Conservation (phyloP, 1,284 basidiomycete genomes). For the Microbotryum silenes-acaulis region DNA sequence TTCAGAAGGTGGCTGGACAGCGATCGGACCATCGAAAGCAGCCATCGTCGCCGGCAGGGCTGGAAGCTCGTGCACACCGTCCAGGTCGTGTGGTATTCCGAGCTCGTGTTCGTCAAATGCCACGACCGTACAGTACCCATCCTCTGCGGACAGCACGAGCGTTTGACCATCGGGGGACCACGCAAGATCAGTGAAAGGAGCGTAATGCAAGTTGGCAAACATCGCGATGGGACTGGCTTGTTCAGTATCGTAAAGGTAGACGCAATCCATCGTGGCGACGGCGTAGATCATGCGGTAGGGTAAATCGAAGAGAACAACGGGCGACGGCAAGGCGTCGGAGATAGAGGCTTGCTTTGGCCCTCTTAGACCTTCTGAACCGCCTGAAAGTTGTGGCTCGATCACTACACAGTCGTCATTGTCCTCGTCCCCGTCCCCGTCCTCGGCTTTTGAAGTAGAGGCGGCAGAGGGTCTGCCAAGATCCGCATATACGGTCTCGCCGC, state of each 20-base stretch:
- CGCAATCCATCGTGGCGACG: slow-evolving; percentile 91
- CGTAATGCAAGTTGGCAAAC: slow-evolving; percentile 91
- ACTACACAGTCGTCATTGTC: no score
- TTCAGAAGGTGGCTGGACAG: no score
- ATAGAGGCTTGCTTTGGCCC: neutral
- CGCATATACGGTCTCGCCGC: no score
- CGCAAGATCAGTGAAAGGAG: slow-evolving; percentile 91
- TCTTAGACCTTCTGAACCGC: neutral
- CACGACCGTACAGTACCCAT: slow-evolving; percentile 94
- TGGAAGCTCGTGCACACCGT: no score
- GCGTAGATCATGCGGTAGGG: slow-evolving; percentile 94
- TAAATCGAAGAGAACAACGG: slow-evolving; percentile 69
- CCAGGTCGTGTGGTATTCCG: slow-evolving; percentile 48
- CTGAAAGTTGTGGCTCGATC: neutral
- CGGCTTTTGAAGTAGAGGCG: no score
- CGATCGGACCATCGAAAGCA: no score
- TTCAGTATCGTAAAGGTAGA: slow-evolving; percentile 94
- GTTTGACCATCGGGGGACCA: slow-evolving; percentile 97
- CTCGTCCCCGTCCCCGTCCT: no score
- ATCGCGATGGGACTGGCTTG: slow-evolving; percentile 87
- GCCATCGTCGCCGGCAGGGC: no score
- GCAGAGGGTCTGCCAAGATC: no score
- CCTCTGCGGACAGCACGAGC: slow-evolving; percentile 81
- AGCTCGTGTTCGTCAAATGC: slow-evolving; percentile 73
- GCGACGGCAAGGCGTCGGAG: slow-evolving; percentile 18